Evolutionary conservation across 2,329 filamentous ascomycete genomes (phyloP).

Genomic region (Colletotrichum sp.): DNA sequence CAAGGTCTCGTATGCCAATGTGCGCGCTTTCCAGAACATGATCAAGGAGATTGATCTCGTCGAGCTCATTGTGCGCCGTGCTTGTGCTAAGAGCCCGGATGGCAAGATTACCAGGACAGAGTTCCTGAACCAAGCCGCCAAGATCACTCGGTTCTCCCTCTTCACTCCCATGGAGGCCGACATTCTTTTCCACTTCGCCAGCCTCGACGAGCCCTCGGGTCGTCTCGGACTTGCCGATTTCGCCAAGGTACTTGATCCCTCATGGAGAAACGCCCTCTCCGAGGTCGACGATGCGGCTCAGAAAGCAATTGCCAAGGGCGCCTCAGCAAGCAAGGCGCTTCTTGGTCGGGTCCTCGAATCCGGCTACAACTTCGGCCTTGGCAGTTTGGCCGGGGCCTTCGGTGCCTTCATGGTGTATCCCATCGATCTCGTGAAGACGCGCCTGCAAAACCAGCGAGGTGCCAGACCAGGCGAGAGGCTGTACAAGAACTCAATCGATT

Average conservation of each 20-base stretch:
- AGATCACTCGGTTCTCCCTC: conserved; percentile 89
- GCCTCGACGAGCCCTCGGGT: conserved; percentile 87
- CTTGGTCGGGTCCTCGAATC: conserved; percentile 75
- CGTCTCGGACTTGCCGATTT: conserved; percentile 85
- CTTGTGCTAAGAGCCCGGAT: conserved; percentile 81
- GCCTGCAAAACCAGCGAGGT: conserved; percentile 95
- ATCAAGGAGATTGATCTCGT: conserved; percentile 98
- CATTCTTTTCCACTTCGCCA: conserved; percentile 97
- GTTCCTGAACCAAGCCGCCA: conserved; percentile 92
- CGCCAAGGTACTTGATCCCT: conserved; percentile 91
- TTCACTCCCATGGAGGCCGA: conserved; percentile 99
- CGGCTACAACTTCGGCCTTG: conserved; percentile 87
- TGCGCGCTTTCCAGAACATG: conserved; percentile 97
- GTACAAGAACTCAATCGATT: conserved; percentile 98
- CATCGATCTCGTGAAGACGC: conserved; percentile 97
- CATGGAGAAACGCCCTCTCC: conserved; percentile 75
- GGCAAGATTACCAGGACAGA: conserved; percentile 94
- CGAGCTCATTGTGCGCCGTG: conserved; percentile 89
- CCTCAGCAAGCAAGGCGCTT: conserved; percentile 51
- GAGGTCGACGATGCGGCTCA: conserved; percentile 50
- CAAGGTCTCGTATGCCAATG: conserved; percentile 97
- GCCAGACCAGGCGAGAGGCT: conserved; percentile 82
- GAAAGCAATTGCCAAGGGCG: conserved; percentile 46
- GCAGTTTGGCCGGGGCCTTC: conserved; percentile 91
- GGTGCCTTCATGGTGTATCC: conserved; percentile 99